These are phyloP conservation scores for Magnolia changhungtana DNA, from an alignment of 164 flowering plant species.

Conservation along the genomic window DNA sequence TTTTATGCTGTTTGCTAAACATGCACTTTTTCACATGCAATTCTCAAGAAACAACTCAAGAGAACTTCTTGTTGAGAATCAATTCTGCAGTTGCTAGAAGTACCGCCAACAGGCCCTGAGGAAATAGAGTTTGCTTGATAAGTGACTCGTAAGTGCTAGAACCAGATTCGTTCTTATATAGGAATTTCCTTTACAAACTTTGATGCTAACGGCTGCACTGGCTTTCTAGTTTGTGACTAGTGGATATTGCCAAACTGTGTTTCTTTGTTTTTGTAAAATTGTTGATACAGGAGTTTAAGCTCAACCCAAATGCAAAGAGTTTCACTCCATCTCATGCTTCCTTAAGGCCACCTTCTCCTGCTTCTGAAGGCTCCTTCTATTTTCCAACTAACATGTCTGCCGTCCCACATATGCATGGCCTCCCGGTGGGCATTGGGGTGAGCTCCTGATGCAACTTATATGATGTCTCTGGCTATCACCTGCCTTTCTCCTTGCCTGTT, in stretches of 20 bases:
- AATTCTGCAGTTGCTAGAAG: no score
- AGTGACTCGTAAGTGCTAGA: no score
- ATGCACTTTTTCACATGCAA: no score
- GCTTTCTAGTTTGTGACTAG: not conserved
- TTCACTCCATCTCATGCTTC: constrained; percentile 62
- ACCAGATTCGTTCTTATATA: no score
- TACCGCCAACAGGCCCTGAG: no score
- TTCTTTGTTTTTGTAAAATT: constrained; percentile 1
- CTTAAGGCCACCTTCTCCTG: constrained; percentile 67
- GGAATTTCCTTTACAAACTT: not conserved
- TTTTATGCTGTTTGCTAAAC: no score
- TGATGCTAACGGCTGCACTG: not conserved
- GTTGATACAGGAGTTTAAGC: constrained; percentile 75
- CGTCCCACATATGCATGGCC: constrained; percentile 63
- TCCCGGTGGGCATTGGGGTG: constrained; percentile 82
- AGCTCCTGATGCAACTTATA: constrained; percentile 19
- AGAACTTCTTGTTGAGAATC: no score
- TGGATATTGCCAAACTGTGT: not conserved
- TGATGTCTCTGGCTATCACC: not conserved
- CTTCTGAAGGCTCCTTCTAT: constrained; percentile 72
- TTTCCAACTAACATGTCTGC: constrained; percentile 47
- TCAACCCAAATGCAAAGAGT: constrained; percentile 95
- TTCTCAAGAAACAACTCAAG: no score
- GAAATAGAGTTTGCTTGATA: no score
- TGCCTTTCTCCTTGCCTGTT: not conserved